Percentiles rank a stretch among this genome's conserved stretches.
Conservation (phyloP, 345 rosid species). For the Populus tremula region DNA sequence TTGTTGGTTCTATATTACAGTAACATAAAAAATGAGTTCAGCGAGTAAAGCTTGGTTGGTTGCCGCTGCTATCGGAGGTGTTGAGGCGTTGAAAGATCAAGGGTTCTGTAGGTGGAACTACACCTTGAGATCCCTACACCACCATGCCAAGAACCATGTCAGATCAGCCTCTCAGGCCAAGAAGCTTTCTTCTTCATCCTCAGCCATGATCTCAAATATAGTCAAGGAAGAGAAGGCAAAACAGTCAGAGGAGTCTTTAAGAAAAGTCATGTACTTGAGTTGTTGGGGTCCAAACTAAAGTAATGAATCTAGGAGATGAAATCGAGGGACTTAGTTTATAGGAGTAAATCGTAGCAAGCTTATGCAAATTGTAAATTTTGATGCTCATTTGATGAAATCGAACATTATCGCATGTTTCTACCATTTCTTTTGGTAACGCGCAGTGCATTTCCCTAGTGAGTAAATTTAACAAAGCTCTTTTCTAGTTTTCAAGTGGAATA, state of each 20-base stretch:
- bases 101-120: constrained; percentile 41
- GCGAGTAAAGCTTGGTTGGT: constrained; percentile 39
- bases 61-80: constrained; percentile 32
- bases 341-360: background rate
- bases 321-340: background rate
- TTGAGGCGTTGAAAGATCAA: constrained; percentile 42
- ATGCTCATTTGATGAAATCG: background rate
- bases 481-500: too few relatives aligned
- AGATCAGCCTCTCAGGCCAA: constrained; percentile 31
- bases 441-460: too few relatives aligned
- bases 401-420: background rate
- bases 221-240: constrained; percentile 6
- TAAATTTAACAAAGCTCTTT: too few relatives aligned
- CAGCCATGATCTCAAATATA: constrained; percentile 1
- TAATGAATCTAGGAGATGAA: too few relatives aligned
- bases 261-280: constrained; percentile 14
- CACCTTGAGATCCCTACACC: constrained; percentile 14
- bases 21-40: constrained; percentile 22
- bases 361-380: background rate
- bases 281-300: constrained; percentile 20
- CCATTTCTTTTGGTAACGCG: background rate
- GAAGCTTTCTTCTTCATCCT: constrained; percentile 25
- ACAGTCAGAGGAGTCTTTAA: constrained; percentile 5
- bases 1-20: too few relatives aligned
- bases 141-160: constrained; percentile 23